Base-by-base conservation (phyloP, 345 rosid genomes). In the Hibiscus mutabilis region DNA sequence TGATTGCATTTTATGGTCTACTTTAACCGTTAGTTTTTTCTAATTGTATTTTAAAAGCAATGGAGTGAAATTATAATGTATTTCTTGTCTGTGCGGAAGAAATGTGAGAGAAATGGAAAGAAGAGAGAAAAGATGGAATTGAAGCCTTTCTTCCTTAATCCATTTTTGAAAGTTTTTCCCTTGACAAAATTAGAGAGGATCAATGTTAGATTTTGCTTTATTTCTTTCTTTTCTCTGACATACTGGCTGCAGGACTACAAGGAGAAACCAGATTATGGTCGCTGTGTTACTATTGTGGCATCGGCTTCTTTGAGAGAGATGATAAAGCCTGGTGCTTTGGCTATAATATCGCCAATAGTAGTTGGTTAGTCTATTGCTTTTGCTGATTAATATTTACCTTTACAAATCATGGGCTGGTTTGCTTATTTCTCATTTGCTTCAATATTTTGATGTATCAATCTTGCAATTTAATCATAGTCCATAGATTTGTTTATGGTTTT, bases 201-300 rank as follows among this genome's bases (percentile, higher is more conserved):
- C 42, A 37, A 37, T 37, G 42, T 37, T 37, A 37, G n/a, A n/a
- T n/a, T 5, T 6, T 13, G 52, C 55, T 68, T n/a, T n/a, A n/a
- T n/a, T n/a, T n/a, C n/a, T 22, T 2, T 60, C 42, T 60, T 37
- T 58, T 71, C 2, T 9, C 14, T 57, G 60, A 24, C n/a, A 4
- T 9, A 10, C 60, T 11, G 42, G 31, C 63, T 22, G 52, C 86
- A 95, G 99, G 94, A 90, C 70, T 92, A 89, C 82, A 87, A 85
- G 84, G 99, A 90, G 89, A 95, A 90, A 80, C 99, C 99, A 55
- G 97, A 95, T 79, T 95, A 95, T 80, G 89, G 94, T 74, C 98
- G 98, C 35, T 95, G 99, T 84, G 99, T 95, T 46, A 93, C 98
- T 67, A 95, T 95, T 40, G 99, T 95, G 14, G 99, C 99, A 69